A percentile compares a stretch with the other conserved stretches of the same genome.
These are phyloP conservation scores for Yamadazyma tumulicola DNA, from an alignment of 805 yeast genomes.

Conservation along the genomic window DNA sequence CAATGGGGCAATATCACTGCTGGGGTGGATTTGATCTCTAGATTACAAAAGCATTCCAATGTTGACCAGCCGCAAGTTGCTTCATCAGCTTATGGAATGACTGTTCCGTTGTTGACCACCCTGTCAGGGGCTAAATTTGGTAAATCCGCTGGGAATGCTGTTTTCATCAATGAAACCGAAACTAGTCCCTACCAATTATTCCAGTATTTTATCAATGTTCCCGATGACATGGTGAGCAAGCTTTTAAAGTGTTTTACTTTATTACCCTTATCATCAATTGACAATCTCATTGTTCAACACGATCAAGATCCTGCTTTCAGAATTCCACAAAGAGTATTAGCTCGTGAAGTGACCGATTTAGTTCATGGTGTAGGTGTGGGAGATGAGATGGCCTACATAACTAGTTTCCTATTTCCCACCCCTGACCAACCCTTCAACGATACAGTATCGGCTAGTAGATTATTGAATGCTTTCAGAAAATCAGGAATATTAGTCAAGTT, in stretches of 20 bases:
- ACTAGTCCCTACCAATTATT: constrained; percentile 81
- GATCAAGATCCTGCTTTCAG: constrained; percentile 56
- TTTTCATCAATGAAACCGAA: constrained; percentile 71
- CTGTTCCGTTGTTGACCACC: constrained; percentile 87
- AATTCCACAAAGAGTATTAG: constrained; percentile 72
- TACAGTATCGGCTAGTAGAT: constrained; percentile 42
- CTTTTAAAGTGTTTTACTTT: constrained; percentile 77
- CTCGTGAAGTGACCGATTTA: constrained; percentile 81
- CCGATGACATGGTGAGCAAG: constrained; percentile 70
- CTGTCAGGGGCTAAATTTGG: constrained; percentile 93
- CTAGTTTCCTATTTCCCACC: constrained; percentile 63
- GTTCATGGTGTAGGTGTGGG: constrained; percentile 83
- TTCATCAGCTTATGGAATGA: constrained; percentile 60
- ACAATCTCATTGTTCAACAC: constrained; percentile 51
- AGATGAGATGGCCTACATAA: constrained; percentile 58
- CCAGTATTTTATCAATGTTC: constrained; percentile 77
- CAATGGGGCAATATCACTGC: constrained; percentile 99
- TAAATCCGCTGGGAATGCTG: constrained; percentile 94
- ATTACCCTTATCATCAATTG: constrained; percentile 61
- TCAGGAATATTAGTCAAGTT: constrained; percentile 52
- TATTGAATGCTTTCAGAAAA: constrained; percentile 52
- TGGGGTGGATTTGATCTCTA: constrained; percentile 80
- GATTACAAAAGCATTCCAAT: constrained; percentile 37
- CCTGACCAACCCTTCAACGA: constrained; percentile 49
- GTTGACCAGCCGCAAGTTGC: constrained; percentile 13